Evolutionary conservation across 768 basidiomycete genomes (phyloP).

Genomic region (Pleurotus tuoliensis): DNA sequence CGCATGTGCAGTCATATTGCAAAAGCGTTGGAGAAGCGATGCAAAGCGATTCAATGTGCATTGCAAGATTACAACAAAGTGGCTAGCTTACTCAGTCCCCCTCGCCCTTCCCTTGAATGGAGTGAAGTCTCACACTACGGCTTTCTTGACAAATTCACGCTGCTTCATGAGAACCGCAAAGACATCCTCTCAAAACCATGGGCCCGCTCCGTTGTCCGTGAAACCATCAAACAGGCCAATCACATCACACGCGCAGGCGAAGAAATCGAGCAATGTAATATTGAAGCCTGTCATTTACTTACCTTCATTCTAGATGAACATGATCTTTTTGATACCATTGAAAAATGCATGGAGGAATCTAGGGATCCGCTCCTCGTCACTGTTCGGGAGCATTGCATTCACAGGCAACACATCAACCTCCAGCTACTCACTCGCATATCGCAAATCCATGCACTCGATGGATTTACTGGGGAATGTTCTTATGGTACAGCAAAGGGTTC

Average conservation of each 20-base stretch:
- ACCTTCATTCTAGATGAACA: conserved; percentile 11
- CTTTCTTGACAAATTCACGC: conserved; percentile 20
- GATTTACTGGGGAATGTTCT: background rate
- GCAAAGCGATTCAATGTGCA: conserved; percentile 21
- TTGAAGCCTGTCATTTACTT: conserved; percentile 16
- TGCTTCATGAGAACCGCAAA: conserved; percentile 20
- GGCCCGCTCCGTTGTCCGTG: conserved; percentile 17
- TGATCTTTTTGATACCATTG: too few relatives aligned
- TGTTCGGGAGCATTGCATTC: conserved; percentile 1
- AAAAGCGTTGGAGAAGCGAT: conserved; percentile 21
- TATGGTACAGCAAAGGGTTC: conserved; percentile 1
- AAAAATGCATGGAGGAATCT: background rate
- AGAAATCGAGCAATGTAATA: conserved; percentile 16
- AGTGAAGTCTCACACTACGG: conserved; percentile 12
- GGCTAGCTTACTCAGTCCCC: conserved; percentile 16
- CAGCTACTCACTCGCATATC: too few relatives aligned
- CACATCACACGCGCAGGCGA: conserved; percentile 15
- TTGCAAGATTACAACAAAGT: conserved; percentile 21
- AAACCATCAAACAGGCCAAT: conserved; percentile 17
- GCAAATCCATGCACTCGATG: background rate
- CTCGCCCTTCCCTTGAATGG: conserved; percentile 14
- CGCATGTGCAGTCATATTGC: conserved; percentile 26
- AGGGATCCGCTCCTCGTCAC: background rate
- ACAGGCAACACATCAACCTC: background rate
- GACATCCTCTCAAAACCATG: conserved; percentile 22